Percentiles rank a stretch among this genome's conserved stretches.
Conservation (phyloP, 306 rosid species). For the Prunus persica region Prunus_persica_NCBIv2 NC_034015.1:18499001-18499500, state of each 20-base stretch:
- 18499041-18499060: background rate
- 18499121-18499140: slow-evolving; percentile 6
- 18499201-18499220: background rate
- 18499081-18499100: background rate
- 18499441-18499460: slow-evolving; percentile 7
- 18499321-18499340: background rate
- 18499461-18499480: background rate
- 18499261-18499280: background rate
- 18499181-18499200: background rate
- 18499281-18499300: background rate
- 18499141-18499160: background rate
- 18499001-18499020: background rate
- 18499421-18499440: background rate
- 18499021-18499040: background rate
- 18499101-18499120: background rate
- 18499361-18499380: background rate
- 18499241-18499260: background rate
- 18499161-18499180: background rate
- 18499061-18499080: background rate
- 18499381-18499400: background rate
- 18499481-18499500: background rate
- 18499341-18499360: background rate
- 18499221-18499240: background rate
- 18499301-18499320: background rate
- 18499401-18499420: background rate